Evolutionary conservation across 176 grass and related monocot genomes (phyloP).

Genomic region (Rhynchospora breviuscula): DNA sequence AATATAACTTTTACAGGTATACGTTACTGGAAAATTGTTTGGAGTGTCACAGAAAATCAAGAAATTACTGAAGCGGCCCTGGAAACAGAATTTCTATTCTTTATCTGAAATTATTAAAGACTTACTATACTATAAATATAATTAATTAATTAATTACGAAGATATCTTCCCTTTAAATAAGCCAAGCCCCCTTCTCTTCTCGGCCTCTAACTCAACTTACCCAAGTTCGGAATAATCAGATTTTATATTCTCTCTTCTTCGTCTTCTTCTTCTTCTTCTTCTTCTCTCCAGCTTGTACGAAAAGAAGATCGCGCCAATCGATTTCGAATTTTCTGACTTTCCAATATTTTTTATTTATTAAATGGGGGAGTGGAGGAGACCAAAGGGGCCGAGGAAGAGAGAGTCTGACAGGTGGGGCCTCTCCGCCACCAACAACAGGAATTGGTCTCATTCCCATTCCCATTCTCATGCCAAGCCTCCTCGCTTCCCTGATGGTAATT

Average conservation of each 20-base stretch:
- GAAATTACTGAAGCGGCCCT: neutral
- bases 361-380: constrained; percentile 13
- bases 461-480: neutral
- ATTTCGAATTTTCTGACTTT: neutral
- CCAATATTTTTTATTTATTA: neutral
- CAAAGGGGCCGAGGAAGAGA: constrained; percentile 16
- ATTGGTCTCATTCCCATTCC: neutral
- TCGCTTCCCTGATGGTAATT: constrained; percentile 13
- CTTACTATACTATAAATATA: too few relatives aligned
- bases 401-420: constrained; percentile 16
- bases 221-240: neutral
- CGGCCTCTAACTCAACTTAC: neutral
- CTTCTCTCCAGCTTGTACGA: neutral
- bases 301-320: neutral
- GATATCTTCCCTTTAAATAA: neutral
- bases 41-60: neutral
- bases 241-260: neutral
- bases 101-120: neutral
- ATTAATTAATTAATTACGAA: too few relatives aligned
- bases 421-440: neutral
- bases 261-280: neutral
- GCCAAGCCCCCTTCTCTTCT: neutral
- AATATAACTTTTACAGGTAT: neutral
- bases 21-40: neutral
- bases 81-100: neutral